A percentile compares a stretch with the other conserved stretches of the same genome.
These are phyloP conservation scores for Fusarium setosum DNA, from an alignment of 2,329 filamentous ascomycete species.

Conservation along the genomic window DNA sequence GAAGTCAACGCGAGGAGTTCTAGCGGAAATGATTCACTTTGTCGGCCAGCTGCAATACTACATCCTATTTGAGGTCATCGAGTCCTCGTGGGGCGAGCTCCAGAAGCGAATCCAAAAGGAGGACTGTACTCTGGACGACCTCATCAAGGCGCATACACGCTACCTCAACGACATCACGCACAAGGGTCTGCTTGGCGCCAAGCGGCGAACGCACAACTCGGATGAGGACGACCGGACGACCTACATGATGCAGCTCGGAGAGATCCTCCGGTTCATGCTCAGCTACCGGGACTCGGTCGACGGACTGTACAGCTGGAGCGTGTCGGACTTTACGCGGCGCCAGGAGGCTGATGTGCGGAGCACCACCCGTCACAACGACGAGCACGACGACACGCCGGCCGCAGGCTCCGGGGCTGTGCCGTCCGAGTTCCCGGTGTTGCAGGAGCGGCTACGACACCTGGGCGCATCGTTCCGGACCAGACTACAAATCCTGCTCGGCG, in stretches of 20 bases:
- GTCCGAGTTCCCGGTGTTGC: conserved; percentile 77
- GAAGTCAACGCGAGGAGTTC: conserved; percentile 88
- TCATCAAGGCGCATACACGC: conserved; percentile 89
- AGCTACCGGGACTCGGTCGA: conserved; percentile 94
- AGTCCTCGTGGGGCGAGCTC: conserved; percentile 92
- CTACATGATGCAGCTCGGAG: conserved; percentile 91
- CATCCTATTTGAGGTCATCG: conserved; percentile 98
- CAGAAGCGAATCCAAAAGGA: conserved; percentile 85
- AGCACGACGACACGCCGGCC: conserved; percentile 36
- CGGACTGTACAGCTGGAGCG: conserved; percentile 92
- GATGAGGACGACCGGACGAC: conserved; percentile 76
- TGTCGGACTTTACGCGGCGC: conserved; percentile 92
- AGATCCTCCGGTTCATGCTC: conserved; percentile 94
- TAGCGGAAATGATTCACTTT: conserved; percentile 99
- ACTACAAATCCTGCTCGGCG: conserved; percentile 85
- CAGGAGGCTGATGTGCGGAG: conserved; percentile 85
- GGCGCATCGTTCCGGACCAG: conserved; percentile 80
- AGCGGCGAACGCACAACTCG: conserved; percentile 56
- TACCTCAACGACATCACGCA: conserved; percentile 96
- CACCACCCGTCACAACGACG: conserved; percentile 62
- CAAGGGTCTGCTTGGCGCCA: conserved; percentile 90
- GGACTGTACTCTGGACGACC: conserved; percentile 91
- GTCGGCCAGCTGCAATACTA: conserved; percentile 98
- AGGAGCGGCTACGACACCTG: conserved; percentile 77
- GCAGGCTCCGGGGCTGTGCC: conserved; percentile 65